Base-by-base conservation (phyloP, 495 filamentous ascomycete species). In the Tuber calosporum region DNA sequence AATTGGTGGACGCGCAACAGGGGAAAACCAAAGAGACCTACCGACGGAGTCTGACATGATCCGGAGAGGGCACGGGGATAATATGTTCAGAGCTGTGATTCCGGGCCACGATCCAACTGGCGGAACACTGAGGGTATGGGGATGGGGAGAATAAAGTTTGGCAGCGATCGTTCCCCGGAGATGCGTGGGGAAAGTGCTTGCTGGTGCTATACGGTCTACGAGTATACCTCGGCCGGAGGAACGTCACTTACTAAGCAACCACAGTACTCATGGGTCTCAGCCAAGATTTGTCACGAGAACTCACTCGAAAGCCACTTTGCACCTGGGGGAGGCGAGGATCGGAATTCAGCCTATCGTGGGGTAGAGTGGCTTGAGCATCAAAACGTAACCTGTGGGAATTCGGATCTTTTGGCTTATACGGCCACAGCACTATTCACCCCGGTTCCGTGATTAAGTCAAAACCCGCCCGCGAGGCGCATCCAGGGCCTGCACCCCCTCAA, bases 1-100 rank as follows among this genome's bases (percentile, higher is more conserved):
- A 73, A 77, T 75, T 19, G 11, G 41, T 22, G 38, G n/a, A n/a
- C 15, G 45, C 37, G 40, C 38, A 66, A 30, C 41, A 42, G 67
- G 67, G 45, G 68, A 36, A 43, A 36, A 20, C 34, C 42, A 67
- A 66, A 37, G 77, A 39, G 34, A 66, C 71, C 15, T 58, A 80
- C 79, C 79, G 75, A 80, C 77, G 36, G 79, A 80, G 74, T 80
- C 79, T 8, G 79, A 80, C 79, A 80, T 80, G 62, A 34, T 17
- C 19, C 26, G 67, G 38, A 19, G 68, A 76, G 38, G 73, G 39
- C 11, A 41, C 20, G 19, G 34, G 26, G 53, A 30, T 34, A 30
- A 62, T 34, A 34, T 15, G 11, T 6, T 30, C 53, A 0, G 26
- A 13, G 15, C 53, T 62, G 53, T 62, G 1, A 13, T 34, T 19